Base-by-base conservation (phyloP, 257 asterid genomes). In the Capsicum chinense region DNA sequence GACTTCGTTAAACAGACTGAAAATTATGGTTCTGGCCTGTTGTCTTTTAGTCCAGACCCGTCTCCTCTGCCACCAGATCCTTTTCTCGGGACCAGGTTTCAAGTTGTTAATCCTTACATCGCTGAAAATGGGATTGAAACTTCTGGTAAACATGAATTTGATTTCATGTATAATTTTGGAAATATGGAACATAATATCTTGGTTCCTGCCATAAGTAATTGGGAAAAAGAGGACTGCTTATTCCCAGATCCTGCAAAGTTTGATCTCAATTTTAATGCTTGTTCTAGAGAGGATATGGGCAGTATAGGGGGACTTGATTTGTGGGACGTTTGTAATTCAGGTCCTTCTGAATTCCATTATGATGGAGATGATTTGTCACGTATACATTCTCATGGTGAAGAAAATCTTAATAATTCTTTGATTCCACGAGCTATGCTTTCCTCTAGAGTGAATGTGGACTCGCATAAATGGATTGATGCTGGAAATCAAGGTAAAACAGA, bases 161-260 rank as follows among this genome's bases (percentile, higher is more conserved):
- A 84, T 73, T 56, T 82, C 82, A 21, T 35, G 26, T 58, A 82
- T 78, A 83, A 84, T 50, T 83, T 84, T 86, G 83, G 83, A 85
- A 85, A 84, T 80, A 62, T 48, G 87, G 90, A 87, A 84, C 79
- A 81, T 80, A 79, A 83, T 83, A 44, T 83, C 69, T 15, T 78
- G 64, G 82, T 54, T 54, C 82, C 64, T 1, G 50, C 83, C 19
- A 66, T 81, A 70, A 84, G 84, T 59, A 57, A 85, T 69, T 85
- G 86, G 91, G 85, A 44, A 83, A 91, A 84, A 82, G 90, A 86
- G 67, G 83, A 86, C 83, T 81, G 85, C 88, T 86, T 90, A 74
- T 76, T 83, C 12, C 39, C 81, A 67, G 82, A 74, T 57, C 52
- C 81, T 85, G 79, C 82, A 67, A 87, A 87, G 79, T 88, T 87